These are phyloP conservation scores for Colletotrichum gloeosporioides DNA, from an alignment of 2,329 filamentous ascomycete species.

Conservation along the genomic window DNA sequence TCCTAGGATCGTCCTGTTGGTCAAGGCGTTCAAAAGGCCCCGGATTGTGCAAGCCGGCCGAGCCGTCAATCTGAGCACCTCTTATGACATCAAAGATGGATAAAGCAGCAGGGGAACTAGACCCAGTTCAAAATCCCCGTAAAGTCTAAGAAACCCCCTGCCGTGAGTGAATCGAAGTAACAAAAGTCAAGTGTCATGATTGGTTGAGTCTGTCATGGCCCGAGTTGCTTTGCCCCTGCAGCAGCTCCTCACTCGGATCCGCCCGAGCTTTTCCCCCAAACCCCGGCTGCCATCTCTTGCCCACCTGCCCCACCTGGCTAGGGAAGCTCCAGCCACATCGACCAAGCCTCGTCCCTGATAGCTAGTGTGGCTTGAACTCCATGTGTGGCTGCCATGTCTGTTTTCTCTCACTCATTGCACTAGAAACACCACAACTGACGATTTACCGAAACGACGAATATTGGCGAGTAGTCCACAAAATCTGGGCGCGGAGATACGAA, in stretches of 20 bases:
- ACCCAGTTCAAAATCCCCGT: not conserved
- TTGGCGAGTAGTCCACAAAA: not conserved
- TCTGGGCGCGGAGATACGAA: not conserved
- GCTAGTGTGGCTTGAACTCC: not conserved
- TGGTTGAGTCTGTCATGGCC: not conserved
- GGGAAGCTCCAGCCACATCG: not conserved
- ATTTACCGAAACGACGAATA: not conserved
- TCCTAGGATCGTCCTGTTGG: not conserved
- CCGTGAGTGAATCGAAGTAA: not conserved
- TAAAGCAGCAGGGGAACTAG: constrained; percentile 1
- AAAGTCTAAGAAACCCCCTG: not conserved
- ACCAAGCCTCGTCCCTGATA: not conserved
- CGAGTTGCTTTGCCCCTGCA: not conserved
- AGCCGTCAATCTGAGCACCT: not conserved
- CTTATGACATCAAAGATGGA: not conserved
- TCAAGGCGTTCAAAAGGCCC: not conserved
- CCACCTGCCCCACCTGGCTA: not conserved
- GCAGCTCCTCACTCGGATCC: not conserved
- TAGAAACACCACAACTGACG: constrained; percentile 8
- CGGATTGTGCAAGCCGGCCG: not conserved
- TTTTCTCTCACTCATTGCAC: not conserved
- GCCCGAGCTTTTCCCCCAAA: not conserved
- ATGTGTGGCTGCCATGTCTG: not conserved
- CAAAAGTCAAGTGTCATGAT: not conserved
- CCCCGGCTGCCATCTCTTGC: not conserved